Base-by-base conservation (phyloP, 176 grass and related monocot species). In the Carex scoparia region DNA sequence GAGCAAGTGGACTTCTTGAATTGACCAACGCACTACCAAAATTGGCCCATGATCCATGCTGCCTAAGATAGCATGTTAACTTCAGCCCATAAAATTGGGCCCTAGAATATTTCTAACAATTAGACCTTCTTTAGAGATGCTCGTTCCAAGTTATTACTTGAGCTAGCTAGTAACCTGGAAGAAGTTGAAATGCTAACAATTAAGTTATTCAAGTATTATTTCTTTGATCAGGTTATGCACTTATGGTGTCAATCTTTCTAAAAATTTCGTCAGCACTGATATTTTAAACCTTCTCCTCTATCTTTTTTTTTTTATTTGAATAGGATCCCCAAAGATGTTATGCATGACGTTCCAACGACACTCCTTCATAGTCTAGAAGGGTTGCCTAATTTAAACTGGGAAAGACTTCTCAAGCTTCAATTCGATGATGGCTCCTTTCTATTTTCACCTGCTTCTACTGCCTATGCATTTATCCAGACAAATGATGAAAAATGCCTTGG, bases 301-400 rank as follows among this genome's bases (percentile, higher is more conserved):
- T 46, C 0, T 6, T 0, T 46, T 46, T 8, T 9, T 46, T 88
- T 86, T 11, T 4, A 32, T 51, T 27, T 32, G 35, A 57, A 53
- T 62, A 97, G 95, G 89, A 98, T 98, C 5, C 88, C 95, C 30
- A 95, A 85, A 74, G 91, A 92, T 63, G 86, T 92, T 80, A 89
- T 98, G 93, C 91, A 98, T 33, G 84, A 88, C 37, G 76, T 94
- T 15, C 96, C 93, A 1, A 95, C 96, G 8, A 85, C 96, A 74
- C 86, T 98, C 46, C 91, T 98, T 23, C 90, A 95, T 65, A 89
- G 86, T 61, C 84, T 98, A 15, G 96, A 98, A 87, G 96, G 96
- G 42, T 87, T 98, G 84, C 84, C 80, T 33, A 89, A 85, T 15
- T 84, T 98, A 61, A 87, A 95, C 46, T 98, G 96, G 96, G 53